These are phyloP conservation scores for Diaporthe helianthi DNA, from an alignment of 2,329 filamentous ascomycete genomes.

Conservation along the genomic window DNA sequence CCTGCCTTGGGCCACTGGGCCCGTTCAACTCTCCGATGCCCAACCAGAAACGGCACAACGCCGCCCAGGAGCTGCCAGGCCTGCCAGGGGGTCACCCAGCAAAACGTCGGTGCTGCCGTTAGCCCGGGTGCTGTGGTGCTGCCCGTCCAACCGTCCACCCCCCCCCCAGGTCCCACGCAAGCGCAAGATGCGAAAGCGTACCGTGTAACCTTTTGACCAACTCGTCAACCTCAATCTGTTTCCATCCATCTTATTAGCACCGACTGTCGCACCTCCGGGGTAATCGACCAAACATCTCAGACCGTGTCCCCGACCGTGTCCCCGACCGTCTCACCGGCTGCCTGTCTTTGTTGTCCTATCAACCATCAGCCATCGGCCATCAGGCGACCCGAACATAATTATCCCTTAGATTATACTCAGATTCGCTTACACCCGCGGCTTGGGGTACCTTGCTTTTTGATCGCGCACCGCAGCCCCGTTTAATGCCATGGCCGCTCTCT, in stretches of 20 bases:
- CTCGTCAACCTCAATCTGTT: conserved; percentile 1
- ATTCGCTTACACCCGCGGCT: conserved; percentile 22
- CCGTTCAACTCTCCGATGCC: conserved; percentile 3
- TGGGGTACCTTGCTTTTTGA: conserved; percentile 24
- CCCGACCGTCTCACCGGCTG: conserved; percentile 5
- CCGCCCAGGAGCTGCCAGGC: too few relatives aligned
- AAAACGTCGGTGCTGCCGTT: conserved; percentile 26
- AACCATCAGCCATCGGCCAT: background rate
- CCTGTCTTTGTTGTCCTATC: background rate
- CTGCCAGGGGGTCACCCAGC: conserved; percentile 14
- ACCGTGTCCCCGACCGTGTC: conserved; percentile 14
- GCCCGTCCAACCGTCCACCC: background rate
- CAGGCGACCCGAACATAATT: conserved; percentile 19
- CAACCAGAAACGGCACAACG: conserved; percentile 13
- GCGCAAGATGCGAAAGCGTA: background rate
- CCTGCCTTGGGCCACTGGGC: background rate
- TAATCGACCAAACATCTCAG: conserved; percentile 24
- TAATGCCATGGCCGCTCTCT: conserved; percentile 32
- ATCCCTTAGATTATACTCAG: conserved; percentile 26
- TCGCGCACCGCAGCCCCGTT: background rate
- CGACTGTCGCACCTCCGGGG: conserved; percentile 20
- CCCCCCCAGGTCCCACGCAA: background rate
- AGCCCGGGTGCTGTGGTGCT: conserved; percentile 3
- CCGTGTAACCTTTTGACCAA: background rate
- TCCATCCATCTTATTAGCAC: background rate